Evolutionary conservation across 805 yeast genomes (phyloP).

Genomic region (Candida loeiensis): DNA sequence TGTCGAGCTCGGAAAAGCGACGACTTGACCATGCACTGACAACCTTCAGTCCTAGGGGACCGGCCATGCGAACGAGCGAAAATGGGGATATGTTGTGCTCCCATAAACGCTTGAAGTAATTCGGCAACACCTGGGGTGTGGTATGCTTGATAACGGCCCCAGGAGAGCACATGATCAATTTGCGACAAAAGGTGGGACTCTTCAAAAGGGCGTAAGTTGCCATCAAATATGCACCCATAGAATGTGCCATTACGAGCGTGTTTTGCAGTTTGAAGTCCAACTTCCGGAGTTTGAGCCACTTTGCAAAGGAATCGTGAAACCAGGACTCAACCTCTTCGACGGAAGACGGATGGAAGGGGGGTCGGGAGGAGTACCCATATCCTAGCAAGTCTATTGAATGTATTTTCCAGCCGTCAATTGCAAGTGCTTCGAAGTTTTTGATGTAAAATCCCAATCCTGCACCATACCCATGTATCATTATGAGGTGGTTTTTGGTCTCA

Average conservation of each 20-base stretch:
- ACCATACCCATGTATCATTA: constrained; percentile 46
- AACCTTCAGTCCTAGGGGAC: constrained; percentile 78
- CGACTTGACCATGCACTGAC: constrained; percentile 89
- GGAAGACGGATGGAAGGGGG: constrained; percentile 45
- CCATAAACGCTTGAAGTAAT: constrained; percentile 82
- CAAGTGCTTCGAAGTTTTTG: constrained; percentile 32
- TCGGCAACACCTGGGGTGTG: constrained; percentile 51
- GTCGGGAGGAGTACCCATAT: constrained; percentile 85
- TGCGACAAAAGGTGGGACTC: constrained; percentile 56
- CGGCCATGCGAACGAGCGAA: constrained; percentile 67
- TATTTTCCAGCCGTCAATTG: constrained; percentile 55
- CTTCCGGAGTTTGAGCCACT: constrained; percentile 56
- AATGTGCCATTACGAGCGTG: constrained; percentile 74
- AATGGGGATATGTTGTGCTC: constrained; percentile 85
- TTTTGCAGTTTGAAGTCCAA: constrained; percentile 33
- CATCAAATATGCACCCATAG: constrained; percentile 86
- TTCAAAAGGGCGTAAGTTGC: constrained; percentile 59
- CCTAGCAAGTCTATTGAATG: constrained; percentile 90
- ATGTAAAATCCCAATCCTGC: constrained; percentile 44
- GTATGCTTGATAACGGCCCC: constrained; percentile 70
- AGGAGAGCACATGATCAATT: constrained; percentile 80
- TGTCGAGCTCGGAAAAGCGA: constrained; percentile 61
- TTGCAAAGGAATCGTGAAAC: constrained; percentile 61
- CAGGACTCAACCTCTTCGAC: constrained; percentile 49
- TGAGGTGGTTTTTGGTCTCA: constrained; percentile 31